These are phyloP conservation scores for Saitozyma podzolica DNA, from an alignment of 768 basidiomycete genomes.

Conservation along the genomic window DNA sequence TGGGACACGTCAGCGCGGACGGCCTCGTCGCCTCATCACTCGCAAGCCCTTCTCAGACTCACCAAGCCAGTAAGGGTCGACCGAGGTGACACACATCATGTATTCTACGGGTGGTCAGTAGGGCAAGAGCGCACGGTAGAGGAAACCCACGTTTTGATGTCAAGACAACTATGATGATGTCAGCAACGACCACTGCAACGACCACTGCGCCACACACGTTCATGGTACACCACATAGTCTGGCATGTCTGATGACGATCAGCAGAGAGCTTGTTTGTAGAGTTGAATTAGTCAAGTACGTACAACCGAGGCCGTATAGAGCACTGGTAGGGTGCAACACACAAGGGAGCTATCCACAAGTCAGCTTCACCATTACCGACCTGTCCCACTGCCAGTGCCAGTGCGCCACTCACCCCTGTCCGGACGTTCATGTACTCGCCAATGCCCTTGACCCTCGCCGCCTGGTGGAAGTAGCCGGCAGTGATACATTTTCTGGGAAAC, in stretches of 20 bases:
- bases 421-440: slow-evolving; percentile 96
- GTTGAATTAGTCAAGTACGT: slow-evolving; percentile 49
- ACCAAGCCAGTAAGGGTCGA: slow-evolving; percentile 98
- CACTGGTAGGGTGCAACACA: slow-evolving; percentile 94
- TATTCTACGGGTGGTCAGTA: slow-evolving; percentile 58
- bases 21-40: too few species aligned
- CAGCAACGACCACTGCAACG: slow-evolving; percentile 10
- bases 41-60: slow-evolving; percentile 33
- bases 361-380: background rate
- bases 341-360: slow-evolving; percentile 64
- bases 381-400: background rate
- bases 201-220: slow-evolving; percentile 54
- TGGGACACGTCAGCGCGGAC: slow-evolving; percentile 43
- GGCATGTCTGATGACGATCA: slow-evolving; percentile 69
- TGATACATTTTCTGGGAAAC: slow-evolving; percentile 79
- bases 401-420: slow-evolving; percentile 62
- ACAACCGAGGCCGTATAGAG: slow-evolving; percentile 95
- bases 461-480: slow-evolving; percentile 98
- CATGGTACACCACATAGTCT: slow-evolving; percentile 95
- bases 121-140: background rate
- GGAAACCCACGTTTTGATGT: slow-evolving; percentile 66
- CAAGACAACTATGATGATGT: slow-evolving; percentile 62
- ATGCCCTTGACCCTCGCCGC: slow-evolving; percentile 97
- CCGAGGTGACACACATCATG: slow-evolving; percentile 98
- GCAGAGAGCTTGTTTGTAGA: slow-evolving; percentile 12